Base-by-base conservation (phyloP, 176 grass and related monocot species). In the Secale cereale region DNA sequence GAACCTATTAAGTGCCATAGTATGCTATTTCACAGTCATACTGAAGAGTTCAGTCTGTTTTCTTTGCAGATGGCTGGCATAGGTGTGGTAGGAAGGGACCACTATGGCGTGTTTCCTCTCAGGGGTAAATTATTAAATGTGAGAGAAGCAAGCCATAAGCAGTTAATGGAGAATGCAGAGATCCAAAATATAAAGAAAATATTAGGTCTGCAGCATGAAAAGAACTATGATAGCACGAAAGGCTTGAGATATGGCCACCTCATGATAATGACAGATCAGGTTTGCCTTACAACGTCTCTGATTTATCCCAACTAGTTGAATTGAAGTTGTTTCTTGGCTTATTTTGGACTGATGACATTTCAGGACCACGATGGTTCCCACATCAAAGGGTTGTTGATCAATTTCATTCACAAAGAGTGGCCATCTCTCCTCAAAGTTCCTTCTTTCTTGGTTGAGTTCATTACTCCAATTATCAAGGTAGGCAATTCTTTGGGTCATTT, bases 201-300 rank as follows among this genome's bases (percentile, higher is more conserved):
- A 40, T 81, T 98, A 14, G 96, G 96, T 78, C 90, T 98, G 77
- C 96, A 98, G 74, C 96, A 98, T 61, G 93, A 71, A 1, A 98
- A 95, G 62, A 27, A 94, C 8, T 98, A 95, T 71, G 85, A 89
- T 23, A 92, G 75, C 35, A 46, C 70, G 13, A 95, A 98, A 81
- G 96, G 91, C 25, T 87, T 98, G 78, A 90, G 96, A 98, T 98
- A 98, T 72, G 96, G 96, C 3, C 93, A 94, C 82, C 93, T 98
- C 29, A 95, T 98, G 96, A 98, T 98, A 86, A 98, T 98, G 96
- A 98, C 96, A 17, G 96, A 98, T 91, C 96, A 98, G 93, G 96
- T 95, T 75, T 45, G 57, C 27, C 20, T 45, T 0, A 66, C 26
- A 59, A 48, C 11, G 10, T 82, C 60, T 70, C 20, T 68, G 83